Percentiles rank a stretch among this genome's conserved stretches.
These are phyloP conservation scores for Castanea mollissima DNA, from an alignment of 306 rosid genomes.

Conservation along the genomic window DNA sequence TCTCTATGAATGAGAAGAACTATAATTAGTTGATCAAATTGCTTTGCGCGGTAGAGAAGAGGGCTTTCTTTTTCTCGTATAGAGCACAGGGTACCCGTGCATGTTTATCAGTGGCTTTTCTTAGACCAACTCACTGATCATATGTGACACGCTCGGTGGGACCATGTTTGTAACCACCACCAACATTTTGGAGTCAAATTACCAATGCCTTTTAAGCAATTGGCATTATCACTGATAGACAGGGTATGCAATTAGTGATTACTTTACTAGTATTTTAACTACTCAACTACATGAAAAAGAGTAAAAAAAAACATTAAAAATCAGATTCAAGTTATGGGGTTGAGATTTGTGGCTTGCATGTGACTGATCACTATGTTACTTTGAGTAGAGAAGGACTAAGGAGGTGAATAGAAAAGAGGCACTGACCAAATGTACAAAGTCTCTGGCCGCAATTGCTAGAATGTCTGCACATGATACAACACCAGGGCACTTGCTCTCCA, in stretches of 20 bases:
- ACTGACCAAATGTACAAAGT: conserved; percentile 75
- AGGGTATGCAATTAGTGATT: too few species aligned
- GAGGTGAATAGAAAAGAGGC: background rate
- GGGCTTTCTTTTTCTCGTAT: background rate
- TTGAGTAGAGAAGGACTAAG: background rate
- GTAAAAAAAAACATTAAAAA: too few species aligned
- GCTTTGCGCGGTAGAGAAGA: too few species aligned
- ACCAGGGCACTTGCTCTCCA: conserved; percentile 82
- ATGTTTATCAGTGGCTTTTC: background rate
- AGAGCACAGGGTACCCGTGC: too few species aligned
- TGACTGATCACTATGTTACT: too few species aligned
- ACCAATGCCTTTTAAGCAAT: background rate
- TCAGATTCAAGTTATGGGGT: too few species aligned
- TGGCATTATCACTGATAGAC: background rate
- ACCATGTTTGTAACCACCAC: background rate
- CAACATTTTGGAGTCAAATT: background rate
- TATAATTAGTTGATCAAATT: too few species aligned
- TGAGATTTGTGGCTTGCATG: too few species aligned
- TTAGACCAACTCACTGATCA: background rate
- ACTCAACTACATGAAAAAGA: too few species aligned
- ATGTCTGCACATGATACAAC: conserved; percentile 92
- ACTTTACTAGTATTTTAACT: too few species aligned
- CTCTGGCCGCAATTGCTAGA: conserved; percentile 92
- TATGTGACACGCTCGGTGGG: background rate
- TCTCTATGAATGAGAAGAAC: too few species aligned